Evolutionary conservation across 2,329 filamentous ascomycete genomes (phyloP).

Genomic region (Sarocladium kiliense): DNA sequence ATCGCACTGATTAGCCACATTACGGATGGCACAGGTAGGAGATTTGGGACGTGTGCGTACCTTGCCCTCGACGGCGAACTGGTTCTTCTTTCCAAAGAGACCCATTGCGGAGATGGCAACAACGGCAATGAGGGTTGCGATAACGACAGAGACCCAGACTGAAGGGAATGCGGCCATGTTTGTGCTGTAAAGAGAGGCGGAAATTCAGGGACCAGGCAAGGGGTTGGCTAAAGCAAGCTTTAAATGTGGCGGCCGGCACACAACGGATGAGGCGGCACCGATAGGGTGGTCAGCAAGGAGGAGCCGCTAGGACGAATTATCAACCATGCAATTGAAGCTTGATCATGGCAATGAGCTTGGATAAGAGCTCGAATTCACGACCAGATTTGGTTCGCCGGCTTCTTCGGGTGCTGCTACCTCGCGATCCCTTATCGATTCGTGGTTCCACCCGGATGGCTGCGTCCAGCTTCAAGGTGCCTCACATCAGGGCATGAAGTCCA

Average conservation of each 20-base stretch:
- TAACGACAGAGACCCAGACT: not conserved
- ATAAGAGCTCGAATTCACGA: too few species aligned
- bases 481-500: too few species aligned
- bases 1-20: not conserved
- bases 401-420: too few species aligned
- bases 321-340: too few species aligned
- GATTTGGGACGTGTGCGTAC: too few species aligned
- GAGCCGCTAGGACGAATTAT: not conserved
- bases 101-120: slow-evolving; percentile 52
- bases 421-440: too few species aligned
- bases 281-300: not conserved
- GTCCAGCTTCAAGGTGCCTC: too few species aligned
- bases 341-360: too few species aligned
- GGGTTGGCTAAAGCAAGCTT: not conserved
- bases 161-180: not conserved
- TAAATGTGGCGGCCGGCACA: not conserved
- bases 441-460: too few species aligned
- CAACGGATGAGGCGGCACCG: not conserved
- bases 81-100: slow-evolving; percentile 57
- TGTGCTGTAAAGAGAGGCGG: not conserved
- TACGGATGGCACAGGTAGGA: too few species aligned
- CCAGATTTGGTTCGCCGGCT: too few species aligned
- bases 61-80: slow-evolving; percentile 80
- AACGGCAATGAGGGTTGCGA: slow-evolving; percentile 15
- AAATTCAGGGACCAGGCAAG: not conserved